Conservation (phyloP, 148 eudicot genomes). For the Vaccinium macrocarpon region DNA sequence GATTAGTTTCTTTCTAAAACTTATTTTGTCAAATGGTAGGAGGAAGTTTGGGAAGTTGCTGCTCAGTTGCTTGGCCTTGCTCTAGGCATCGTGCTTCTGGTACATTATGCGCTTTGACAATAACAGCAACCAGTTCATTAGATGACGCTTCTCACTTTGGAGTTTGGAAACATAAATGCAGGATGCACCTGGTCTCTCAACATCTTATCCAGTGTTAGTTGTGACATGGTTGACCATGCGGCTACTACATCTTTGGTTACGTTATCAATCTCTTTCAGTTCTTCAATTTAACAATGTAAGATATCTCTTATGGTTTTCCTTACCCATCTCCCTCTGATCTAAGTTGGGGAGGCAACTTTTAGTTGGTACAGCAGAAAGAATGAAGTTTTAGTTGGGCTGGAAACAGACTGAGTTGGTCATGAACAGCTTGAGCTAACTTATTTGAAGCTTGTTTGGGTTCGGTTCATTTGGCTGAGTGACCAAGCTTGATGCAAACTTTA, state of each 20-base stretch:
- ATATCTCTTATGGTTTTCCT: not conserved
- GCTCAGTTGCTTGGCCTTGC: constrained; percentile 94
- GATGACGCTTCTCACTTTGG: not conserved
- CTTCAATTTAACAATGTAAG: constrained; percentile 71
- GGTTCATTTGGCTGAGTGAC: not conserved
- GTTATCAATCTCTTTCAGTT: constrained; percentile 84
- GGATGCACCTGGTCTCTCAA: constrained; percentile 72
- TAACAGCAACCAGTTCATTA: not conserved
- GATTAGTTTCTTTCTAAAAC: not conserved
- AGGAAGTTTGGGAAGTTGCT: constrained; percentile 98
- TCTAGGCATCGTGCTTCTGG: constrained; percentile 80
- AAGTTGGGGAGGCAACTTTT: not conserved
- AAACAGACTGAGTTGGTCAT: not conserved
- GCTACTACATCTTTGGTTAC: constrained; percentile 88
- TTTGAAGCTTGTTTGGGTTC: not conserved
- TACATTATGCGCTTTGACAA: constrained; percentile 22
- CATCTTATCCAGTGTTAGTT: constrained; percentile 52
- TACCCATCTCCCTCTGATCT: not conserved
- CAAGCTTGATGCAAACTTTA: not conserved
- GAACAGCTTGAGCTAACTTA: not conserved
- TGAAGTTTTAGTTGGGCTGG: not conserved
- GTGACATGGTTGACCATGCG: constrained; percentile 72
- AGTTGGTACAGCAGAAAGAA: not conserved
- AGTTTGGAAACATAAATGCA: constrained; percentile 23
- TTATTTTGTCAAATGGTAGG: constrained; percentile 38